phyloP scores from a whole-genome alignment of 805 yeast genomes.

The Ogataea methylovora region DNA sequence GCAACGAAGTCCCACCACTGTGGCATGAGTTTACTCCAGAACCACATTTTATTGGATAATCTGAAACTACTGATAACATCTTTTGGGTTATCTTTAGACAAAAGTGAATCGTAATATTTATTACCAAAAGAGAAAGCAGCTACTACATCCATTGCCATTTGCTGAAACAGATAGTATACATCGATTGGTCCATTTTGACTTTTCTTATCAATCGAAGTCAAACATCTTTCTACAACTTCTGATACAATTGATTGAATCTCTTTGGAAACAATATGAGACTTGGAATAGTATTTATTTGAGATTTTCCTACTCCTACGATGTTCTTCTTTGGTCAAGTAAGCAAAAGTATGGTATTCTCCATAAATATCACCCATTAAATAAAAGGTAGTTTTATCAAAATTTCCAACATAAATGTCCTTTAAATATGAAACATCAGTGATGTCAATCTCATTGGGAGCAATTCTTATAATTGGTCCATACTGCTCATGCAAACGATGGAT shows the following conservation, averaged over 20 bases:
- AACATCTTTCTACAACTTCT: slow-evolving; percentile 23
- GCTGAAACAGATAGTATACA: slow-evolving; percentile 55
- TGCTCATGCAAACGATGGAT: slow-evolving; percentile 43
- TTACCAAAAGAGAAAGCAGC: slow-evolving; percentile 53
- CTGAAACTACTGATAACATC: slow-evolving; percentile 37
- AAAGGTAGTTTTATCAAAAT: slow-evolving; percentile 50
- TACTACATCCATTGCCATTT: slow-evolving; percentile 66
- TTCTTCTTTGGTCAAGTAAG: slow-evolving; percentile 38
- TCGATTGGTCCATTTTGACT: slow-evolving; percentile 31
- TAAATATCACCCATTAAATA: slow-evolving; percentile 55
- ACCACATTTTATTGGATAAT: slow-evolving; percentile 50
- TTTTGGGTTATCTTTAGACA: slow-evolving; percentile 31
- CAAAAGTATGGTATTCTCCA: slow-evolving; percentile 52
- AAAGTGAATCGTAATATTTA: slow-evolving; percentile 35
- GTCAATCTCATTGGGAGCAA: slow-evolving; percentile 57
- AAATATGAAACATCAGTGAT: slow-evolving; percentile 43
- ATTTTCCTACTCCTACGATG: slow-evolving; percentile 38
- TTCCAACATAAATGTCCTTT: slow-evolving; percentile 47
- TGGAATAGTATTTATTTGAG: slow-evolving; percentile 38
- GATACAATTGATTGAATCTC: slow-evolving; percentile 27
- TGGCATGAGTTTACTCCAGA: slow-evolving; percentile 60
- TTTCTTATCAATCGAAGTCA: slow-evolving; percentile 15
- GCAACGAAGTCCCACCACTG: slow-evolving; percentile 42
- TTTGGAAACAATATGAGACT: slow-evolving; percentile 27
- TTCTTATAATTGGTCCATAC: slow-evolving; percentile 57